These are phyloP conservation scores for Echium plantagineum DNA, from an alignment of 257 asterid genomes.

Conservation along the genomic window DNA sequence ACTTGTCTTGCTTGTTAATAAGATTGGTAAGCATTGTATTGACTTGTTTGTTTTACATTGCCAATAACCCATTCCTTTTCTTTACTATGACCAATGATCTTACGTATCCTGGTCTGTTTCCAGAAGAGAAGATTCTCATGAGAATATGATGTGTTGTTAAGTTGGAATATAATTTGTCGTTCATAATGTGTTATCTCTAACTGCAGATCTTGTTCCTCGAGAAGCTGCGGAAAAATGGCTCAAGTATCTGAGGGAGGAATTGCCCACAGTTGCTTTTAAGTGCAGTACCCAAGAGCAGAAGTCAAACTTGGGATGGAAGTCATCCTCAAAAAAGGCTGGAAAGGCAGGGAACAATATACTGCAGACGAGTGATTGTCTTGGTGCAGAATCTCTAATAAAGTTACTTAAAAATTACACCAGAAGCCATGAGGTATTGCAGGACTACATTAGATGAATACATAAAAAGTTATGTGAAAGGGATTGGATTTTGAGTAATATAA, in stretches of 20 bases:
- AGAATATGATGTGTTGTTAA: not conserved
- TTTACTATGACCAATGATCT: not conserved
- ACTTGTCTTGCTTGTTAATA: slow-evolving; percentile 81
- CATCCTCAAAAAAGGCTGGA: slow-evolving; percentile 41
- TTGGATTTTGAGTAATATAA: too few species aligned
- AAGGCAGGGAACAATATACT: slow-evolving; percentile 30
- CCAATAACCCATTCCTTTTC: not conserved
- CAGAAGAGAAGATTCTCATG: not conserved
- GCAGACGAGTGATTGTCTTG: slow-evolving; percentile 92
- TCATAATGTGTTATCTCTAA: not conserved
- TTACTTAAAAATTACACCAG: slow-evolving; percentile 72
- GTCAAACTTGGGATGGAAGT: slow-evolving; percentile 90
- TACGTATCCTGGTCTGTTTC: not conserved
- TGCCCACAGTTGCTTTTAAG: slow-evolving; percentile 87
- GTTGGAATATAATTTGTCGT: not conserved
- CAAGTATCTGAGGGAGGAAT: slow-evolving; percentile 83
- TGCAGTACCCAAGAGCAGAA: slow-evolving; percentile 96
- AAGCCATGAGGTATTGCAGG: slow-evolving; percentile 48
- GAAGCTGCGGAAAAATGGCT: slow-evolving; percentile 96
- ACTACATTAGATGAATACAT: slow-evolving; percentile 3
- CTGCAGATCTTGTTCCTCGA: slow-evolving; percentile 85
- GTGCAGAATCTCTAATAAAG: slow-evolving; percentile 77
- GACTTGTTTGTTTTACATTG: not conserved
- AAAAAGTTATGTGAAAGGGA: not conserved
- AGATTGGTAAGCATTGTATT: slow-evolving; percentile 48